Evolutionary conservation across 306 rosid genomes (phyloP), one percentile per base, ranked within the genome.

Genomic region (Arachis hypogaea): DNA sequence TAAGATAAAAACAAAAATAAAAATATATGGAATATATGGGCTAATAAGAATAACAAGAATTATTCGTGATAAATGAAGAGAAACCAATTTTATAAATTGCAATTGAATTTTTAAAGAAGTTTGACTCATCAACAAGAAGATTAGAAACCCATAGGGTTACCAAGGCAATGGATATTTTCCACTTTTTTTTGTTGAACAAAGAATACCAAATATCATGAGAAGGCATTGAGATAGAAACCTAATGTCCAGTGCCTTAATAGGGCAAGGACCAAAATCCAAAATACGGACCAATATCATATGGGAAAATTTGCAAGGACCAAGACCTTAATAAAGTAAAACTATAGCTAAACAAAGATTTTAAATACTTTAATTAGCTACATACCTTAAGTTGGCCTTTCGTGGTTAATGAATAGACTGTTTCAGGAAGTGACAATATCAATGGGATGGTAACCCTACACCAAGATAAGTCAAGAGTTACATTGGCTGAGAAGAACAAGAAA

Each of bases 371-470:
- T 58, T 42, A 66, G 63, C 65, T 74, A 68, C 82, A 77, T 67
- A 88, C 99, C 98, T 95, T 90, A 57, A 95, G 91, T 72, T 82
- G 92, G 71, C 86, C 96, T 77, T 88, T 82, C 75, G 79, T 85
- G 60, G 96, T 84, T 83, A 90, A 73, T 40, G 99, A 95, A 87
- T 87, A 88, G 66, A 95, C 99, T 5, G 93, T 84, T 69, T 88
- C 87, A 51, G 97, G 96, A 79, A 95, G 91, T 57, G 97, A 95
- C 75, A 95, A 64, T 71, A 92, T 79, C 90, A 95, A 64, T 22
- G 99, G 99, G 85, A 81, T 79, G 51, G 98, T 85, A 69, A 92
- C 68, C 86, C 99, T 95, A 81, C 68, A 73, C 55, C 83, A 85
- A 40, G 57, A 68, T 36, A 76, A 78, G 51, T 40, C 60, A 65